Evolutionary conservation across 208 protist genomes (phyloP), one percentile per base, ranked within the genome.

Genomic region (Trypanosoma avium): DNA sequence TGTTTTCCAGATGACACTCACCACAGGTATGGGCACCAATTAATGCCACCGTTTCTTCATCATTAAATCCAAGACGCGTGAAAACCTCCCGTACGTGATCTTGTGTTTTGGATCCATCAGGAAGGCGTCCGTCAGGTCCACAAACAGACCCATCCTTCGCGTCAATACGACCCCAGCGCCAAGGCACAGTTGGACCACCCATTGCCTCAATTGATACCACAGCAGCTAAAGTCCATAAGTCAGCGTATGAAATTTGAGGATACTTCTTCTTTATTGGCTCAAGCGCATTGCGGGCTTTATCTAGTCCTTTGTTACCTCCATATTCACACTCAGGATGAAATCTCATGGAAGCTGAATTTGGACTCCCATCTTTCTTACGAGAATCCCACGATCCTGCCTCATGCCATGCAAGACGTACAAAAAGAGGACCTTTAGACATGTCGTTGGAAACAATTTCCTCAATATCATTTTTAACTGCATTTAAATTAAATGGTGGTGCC

Each of bases 41-140:
- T 27, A 98, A 86, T 21, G 86, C 90, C 29, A 97, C 93, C n/a
- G 96, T 97, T 49, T 97, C 96, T 52, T 88, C 74, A 64, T 97
- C 93, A 66, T 90, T 92, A 53, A 98, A 96, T 22, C 94, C 94
- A 42, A 98, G 91, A 35, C 94, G 84, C 4, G 70, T 79, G 67
- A 98, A 98, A 38, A 97, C 81, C 5, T 83, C 78, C 45, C 92
- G 79, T 17, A 97, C 72, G 75, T 95, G 90, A 46, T 81, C 55
- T 59, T 84, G 83, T 8, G 81, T 92, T 52, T 86, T 62, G 19
- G 77, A 32, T 42, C 59, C 93, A 57, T 97, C 95, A 15, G 95
- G 95, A 48, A 98, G 83, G 45, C 94, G 89, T 27, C 84, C 90
- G 38, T 96, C 84, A 13, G 84, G 81, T 13, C 84, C 78, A 62